Percentiles rank a stretch among this genome's conserved stretches.
Evolutionary conservation across 495 filamentous ascomycete genomes (phyloP).

Genomic region (Hypomontagnella monticulosa): DNA sequence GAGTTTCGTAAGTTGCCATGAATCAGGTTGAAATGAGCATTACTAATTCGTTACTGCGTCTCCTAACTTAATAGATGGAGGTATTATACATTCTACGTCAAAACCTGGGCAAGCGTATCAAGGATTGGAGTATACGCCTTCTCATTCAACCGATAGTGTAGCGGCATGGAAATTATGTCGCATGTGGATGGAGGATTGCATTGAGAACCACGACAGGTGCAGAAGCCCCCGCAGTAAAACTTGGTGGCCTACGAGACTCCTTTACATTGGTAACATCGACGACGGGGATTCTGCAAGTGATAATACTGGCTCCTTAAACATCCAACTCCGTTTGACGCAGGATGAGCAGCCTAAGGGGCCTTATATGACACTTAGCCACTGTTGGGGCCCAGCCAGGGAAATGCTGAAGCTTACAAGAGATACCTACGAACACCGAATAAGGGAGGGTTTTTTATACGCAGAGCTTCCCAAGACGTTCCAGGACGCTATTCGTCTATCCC

Average conservation of each 20-base stretch:
- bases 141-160: constrained; percentile 3
- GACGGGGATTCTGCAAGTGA: neutral
- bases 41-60: no score
- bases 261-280: constrained; percentile 3
- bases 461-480: constrained; percentile 44
- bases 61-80: neutral
- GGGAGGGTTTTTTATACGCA: constrained; percentile 18
- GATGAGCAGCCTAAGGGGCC: constrained; percentile 2
- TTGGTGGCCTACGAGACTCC: constrained; percentile 24
- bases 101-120: neutral
- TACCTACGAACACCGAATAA: constrained; percentile 3
- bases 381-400: constrained; percentile 39
- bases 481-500: constrained; percentile 38
- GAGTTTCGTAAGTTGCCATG: no score
- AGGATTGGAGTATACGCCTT: neutral
- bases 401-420: constrained; percentile 23
- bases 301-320: neutral
- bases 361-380: constrained; percentile 48
- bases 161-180: constrained; percentile 14
- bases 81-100: neutral
- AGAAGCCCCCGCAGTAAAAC: neutral
- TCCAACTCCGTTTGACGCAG: constrained; percentile 5
- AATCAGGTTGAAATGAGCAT: no score
- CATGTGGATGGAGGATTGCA: constrained; percentile 15
- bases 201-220: constrained; percentile 9